Conservation (phyloP, 2,329 filamentous ascomycete genomes). For the Penicillium sp. region DNA sequence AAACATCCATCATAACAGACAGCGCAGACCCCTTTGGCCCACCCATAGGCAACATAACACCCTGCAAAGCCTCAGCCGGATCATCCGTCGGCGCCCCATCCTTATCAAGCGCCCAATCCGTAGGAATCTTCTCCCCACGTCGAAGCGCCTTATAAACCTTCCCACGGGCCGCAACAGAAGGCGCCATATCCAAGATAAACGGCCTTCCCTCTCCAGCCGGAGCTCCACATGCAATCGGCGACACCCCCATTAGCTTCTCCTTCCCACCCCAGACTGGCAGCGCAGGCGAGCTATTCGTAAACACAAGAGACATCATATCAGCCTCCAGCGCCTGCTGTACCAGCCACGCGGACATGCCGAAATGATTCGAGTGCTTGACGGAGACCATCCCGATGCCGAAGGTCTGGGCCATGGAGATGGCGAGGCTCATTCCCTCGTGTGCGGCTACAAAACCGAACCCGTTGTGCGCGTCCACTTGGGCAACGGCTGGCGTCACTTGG, state of each 20-base stretch:
- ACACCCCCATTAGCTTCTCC: constrained; percentile 69
- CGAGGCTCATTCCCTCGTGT: constrained; percentile 62
- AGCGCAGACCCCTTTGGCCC: constrained; percentile 77
- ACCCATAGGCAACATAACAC: constrained; percentile 83
- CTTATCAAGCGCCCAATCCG: constrained; percentile 70
- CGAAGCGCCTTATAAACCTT: constrained; percentile 48
- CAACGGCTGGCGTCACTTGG: constrained; percentile 68
- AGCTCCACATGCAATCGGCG: constrained; percentile 71
- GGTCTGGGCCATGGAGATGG: constrained; percentile 63
- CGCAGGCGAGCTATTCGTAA: constrained; percentile 70
- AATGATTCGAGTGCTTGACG: constrained; percentile 76
- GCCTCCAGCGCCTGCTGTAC: constrained; percentile 74
- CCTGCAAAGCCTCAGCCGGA: constrained; percentile 66
- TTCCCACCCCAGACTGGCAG: constrained; percentile 69
- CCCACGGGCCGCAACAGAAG: constrained; percentile 45
- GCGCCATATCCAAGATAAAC: constrained; percentile 56
- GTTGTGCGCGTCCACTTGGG: constrained; percentile 66
- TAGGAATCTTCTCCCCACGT: constrained; percentile 44
- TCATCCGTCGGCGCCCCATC: constrained; percentile 70
- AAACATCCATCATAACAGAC: constrained; percentile 85
- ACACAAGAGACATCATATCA: constrained; percentile 67
- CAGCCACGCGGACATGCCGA: constrained; percentile 79
- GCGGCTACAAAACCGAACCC: constrained; percentile 74
- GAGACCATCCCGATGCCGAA: constrained; percentile 72
- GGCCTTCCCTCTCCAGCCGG: constrained; percentile 58